These are phyloP conservation scores for Selaginella tamariscina DNA, from an alignment of 75 land plant genomes.

Conservation along the genomic window DNA sequence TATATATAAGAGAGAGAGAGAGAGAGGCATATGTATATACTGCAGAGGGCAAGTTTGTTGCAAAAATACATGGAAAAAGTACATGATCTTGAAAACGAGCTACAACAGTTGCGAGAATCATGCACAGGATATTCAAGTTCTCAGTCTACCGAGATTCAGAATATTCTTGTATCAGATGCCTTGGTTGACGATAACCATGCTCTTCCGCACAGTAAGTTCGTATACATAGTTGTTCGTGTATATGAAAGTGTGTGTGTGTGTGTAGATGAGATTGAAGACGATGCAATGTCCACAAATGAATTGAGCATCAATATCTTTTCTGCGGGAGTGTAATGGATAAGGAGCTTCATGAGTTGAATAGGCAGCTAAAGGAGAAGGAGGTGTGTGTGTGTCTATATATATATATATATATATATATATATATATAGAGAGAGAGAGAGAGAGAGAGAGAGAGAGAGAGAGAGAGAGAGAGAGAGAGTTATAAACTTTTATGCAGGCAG, in stretches of 20 bases:
- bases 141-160: not conserved
- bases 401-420: too few relatives aligned
- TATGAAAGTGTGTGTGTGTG: too few relatives aligned
- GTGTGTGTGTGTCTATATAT: too few relatives aligned
- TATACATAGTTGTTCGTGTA: too few relatives aligned
- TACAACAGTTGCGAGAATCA: not conserved
- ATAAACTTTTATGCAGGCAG: conserved; percentile 66
- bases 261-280: conserved; percentile 43
- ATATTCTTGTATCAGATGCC: not conserved
- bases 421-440: too few relatives aligned
- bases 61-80: conserved; percentile 15
- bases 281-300: conserved; percentile 46
- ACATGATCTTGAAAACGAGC: not conserved
- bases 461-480: too few relatives aligned
- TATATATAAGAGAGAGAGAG: too few relatives aligned
- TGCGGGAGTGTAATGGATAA: conserved; percentile 75
- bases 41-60: conserved; percentile 19
- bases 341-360: conserved; percentile 78
- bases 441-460: too few relatives aligned
- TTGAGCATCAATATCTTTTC: conserved; percentile 56
- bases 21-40: not conserved
- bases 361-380: conserved; percentile 84
- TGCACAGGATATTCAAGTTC: not conserved
- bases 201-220: too few relatives aligned
- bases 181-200: not conserved